These are phyloP conservation scores for Schoenoplectus triqueter DNA, from an alignment of 202 grass and related monocot genomes.

Conservation along the genomic window DNA sequence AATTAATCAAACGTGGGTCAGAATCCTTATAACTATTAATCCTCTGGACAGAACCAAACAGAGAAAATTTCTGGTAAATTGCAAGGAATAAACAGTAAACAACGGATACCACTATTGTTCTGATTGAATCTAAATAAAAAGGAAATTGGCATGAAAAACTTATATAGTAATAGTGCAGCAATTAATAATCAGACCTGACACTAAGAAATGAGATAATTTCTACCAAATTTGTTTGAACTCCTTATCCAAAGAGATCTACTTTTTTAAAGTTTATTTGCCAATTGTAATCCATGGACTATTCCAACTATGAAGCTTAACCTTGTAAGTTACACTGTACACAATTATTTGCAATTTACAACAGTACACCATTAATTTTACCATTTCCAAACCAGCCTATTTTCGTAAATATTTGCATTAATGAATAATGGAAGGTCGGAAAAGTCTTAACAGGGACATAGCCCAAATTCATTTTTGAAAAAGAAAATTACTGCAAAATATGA, in stretches of 20 bases:
- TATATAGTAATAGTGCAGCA: not conserved
- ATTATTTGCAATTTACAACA: not conserved
- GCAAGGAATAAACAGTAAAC: not conserved
- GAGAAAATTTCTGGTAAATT: slow-evolving; percentile 2
- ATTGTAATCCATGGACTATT: not conserved
- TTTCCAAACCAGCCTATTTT: not conserved
- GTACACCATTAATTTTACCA: not conserved
- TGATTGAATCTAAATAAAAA: slow-evolving; percentile 16
- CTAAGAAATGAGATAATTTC: not conserved
- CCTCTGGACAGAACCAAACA: not conserved
- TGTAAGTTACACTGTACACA: not conserved
- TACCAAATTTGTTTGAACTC: not conserved
- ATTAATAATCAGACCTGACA: not conserved
- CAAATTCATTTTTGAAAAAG: not conserved
- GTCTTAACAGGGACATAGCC: not conserved
- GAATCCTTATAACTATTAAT: not conserved
- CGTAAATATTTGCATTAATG: not conserved
- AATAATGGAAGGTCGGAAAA: not conserved
- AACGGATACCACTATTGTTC: not conserved
- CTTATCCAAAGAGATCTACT: not conserved
- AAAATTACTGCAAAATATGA: not conserved
- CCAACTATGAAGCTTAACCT: not conserved
- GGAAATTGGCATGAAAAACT: not conserved
- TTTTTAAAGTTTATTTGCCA: not conserved
- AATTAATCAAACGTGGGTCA: slow-evolving; percentile 16